These are phyloP conservation scores for Sextonia rubra DNA, from an alignment of 164 flowering plant genomes.

Conservation along the genomic window DNA sequence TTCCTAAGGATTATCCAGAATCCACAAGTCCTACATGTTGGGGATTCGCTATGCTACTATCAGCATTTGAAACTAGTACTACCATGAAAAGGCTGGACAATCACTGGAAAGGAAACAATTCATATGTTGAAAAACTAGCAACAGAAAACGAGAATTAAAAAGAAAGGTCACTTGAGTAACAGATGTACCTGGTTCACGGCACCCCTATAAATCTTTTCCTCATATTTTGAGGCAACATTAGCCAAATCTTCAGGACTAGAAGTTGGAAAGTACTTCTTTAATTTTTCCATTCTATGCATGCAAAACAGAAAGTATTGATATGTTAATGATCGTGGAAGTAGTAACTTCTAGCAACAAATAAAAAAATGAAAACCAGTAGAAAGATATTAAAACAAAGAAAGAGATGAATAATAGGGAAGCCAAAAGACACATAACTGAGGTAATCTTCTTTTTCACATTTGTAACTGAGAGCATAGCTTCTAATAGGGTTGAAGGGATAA, in stretches of 20 bases:
- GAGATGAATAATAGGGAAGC: not conserved
- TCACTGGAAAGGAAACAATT: too few species aligned
- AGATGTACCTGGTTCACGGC: slow-evolving; percentile 35
- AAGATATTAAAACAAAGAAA: not conserved
- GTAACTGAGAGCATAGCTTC: not conserved
- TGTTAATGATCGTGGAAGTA: not conserved
- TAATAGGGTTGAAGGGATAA: not conserved
- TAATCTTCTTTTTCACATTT: not conserved
- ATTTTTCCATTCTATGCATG: slow-evolving; percentile 33
- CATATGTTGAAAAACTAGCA: not conserved
- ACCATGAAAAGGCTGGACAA: too few species aligned
- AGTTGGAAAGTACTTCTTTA: slow-evolving; percentile 32
- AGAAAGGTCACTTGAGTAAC: not conserved
- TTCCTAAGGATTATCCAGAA: too few species aligned
- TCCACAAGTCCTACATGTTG: too few species aligned
- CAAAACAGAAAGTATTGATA: slow-evolving; percentile 4
- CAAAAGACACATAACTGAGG: not conserved
- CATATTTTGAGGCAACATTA: slow-evolving; percentile 46
- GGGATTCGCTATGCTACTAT: too few species aligned
- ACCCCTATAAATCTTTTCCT: slow-evolving; percentile 35
- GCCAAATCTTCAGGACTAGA: slow-evolving; percentile 35
- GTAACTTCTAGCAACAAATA: not conserved
- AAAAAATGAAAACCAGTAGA: not conserved
- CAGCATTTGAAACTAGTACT: too few species aligned
- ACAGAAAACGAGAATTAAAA: not conserved